phyloP scores from a whole-genome alignment of 805 yeast genomes.

The Ogataea paraovalis region DNA sequence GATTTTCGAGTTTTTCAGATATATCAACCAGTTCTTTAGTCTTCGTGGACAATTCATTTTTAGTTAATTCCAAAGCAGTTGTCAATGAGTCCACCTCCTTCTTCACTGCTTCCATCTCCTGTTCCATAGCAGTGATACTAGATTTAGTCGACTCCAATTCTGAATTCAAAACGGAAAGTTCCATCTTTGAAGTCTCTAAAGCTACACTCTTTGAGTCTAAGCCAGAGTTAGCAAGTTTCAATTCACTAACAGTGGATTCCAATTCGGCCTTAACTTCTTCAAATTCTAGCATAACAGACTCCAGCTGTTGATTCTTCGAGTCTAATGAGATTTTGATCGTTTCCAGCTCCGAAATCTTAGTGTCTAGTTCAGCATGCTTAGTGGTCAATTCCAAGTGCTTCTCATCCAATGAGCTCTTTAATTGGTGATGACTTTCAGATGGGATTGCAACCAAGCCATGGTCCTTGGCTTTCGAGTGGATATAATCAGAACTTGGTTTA shows the following conservation, averaged over 20 bases:
- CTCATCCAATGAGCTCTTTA: conserved; percentile 2
- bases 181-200: not conserved
- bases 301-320: not conserved
- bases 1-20: conserved; percentile 11
- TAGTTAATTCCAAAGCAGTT: not conserved
- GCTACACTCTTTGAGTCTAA: not conserved
- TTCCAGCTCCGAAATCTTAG: conserved; percentile 1
- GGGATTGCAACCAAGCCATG: conserved; percentile 17
- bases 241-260: not conserved
- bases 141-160: conserved; percentile 1
- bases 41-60: not conserved
- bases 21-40: conserved; percentile 4
- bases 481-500: conserved; percentile 19
- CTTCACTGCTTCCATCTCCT: not conserved
- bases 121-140: not conserved
- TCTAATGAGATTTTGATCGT: not conserved
- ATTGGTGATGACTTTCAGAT: conserved; percentile 5
- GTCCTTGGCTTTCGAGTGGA: conserved; percentile 16
- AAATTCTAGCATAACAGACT: not conserved
- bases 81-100: not conserved
- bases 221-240: not conserved
- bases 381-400: conserved; percentile 6
- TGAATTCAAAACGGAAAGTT: not conserved
- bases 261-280: not conserved
- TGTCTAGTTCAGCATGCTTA: conserved; percentile 11